Evolutionary conservation across 1,284 basidiomycete species (phyloP), one percentile per base, ranked within the genome.

Genomic region (Marasmius tenuissimus): DNA sequence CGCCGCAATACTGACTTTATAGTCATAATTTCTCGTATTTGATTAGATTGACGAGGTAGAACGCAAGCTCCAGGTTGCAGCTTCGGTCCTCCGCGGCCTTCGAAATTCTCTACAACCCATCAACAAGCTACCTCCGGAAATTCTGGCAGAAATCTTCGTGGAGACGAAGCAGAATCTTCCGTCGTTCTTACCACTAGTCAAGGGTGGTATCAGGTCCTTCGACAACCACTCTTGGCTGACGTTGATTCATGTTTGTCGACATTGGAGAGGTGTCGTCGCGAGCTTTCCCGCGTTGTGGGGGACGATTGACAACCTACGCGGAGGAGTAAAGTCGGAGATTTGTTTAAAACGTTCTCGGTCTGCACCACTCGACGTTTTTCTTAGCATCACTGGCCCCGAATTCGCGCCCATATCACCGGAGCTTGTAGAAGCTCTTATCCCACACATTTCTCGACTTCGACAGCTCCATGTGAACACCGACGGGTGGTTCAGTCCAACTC

Each of bases 171-270:
- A 58, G 39, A 56, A 60, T 3, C 64, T 61, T 9, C 48, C 62
- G 4, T 58, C 56, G 37, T 67, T 67, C 40, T 49, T 64, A 10
- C 66, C 66, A 14, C 57, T 45, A 50, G 60, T 60, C 14, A 49
- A 14, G 35, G 42, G 55, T 18, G 57, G 57, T 8, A 54, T 51
- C 27, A 47, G 49, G 14, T 34, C 33, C 20, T 63, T 63, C 53
- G 57, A 60, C 4, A 57, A 62, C 35, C 58, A 62, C 27, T 55
- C 54, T 27, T 67, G 66, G 66, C 54, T 63, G 9, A 54, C 49
- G 11, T 55, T 67, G 16, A 57, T 64, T n/a, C 64, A 64, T 34
- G 66, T 67, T 33, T 67, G 66, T 49, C 52, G 66, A 35, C 64
- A 54, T 10, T 66, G 65, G 65, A 48, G 63, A 16, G 63, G 63